Conservation (phyloP, 495 filamentous ascomycete genomes). For the Hypoxylon trugodes region DNA sequence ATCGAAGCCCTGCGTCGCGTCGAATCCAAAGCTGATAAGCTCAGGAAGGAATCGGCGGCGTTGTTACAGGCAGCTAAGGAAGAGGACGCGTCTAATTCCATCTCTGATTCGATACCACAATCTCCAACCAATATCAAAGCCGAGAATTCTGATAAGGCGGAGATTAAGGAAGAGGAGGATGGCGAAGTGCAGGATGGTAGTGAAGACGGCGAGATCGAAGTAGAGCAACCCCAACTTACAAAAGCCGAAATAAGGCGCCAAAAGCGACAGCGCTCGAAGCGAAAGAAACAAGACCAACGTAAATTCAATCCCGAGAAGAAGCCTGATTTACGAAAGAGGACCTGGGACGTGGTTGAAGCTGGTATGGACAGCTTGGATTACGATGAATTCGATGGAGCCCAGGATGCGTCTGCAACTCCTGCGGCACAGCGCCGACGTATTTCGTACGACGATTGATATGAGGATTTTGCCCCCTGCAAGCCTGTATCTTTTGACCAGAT, state of each 20-base stretch:
- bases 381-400: slow-evolving; percentile 49
- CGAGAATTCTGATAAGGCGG: slow-evolving; percentile 40
- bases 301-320: slow-evolving; percentile 57
- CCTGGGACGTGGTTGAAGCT: slow-evolving; percentile 64
- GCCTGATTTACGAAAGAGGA: slow-evolving; percentile 64
- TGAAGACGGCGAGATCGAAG: slow-evolving; percentile 46
- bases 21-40: slow-evolving; percentile 39
- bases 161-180: slow-evolving; percentile 34
- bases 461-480: slow-evolving; percentile 18
- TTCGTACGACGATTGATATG: slow-evolving; percentile 62
- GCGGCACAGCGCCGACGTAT: slow-evolving; percentile 53
- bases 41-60: slow-evolving; percentile 12
- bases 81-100: background rate
- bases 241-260: slow-evolving; percentile 42
- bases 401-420: slow-evolving; percentile 30
- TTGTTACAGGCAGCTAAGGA: slow-evolving; percentile 20
- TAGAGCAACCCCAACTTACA: slow-evolving; percentile 38
- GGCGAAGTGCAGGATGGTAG: slow-evolving; percentile 27
- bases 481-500: too few species aligned
- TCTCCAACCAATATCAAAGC: background rate
- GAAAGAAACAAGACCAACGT: slow-evolving; percentile 48
- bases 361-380: slow-evolving; percentile 63
- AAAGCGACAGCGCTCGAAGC: slow-evolving; percentile 33
- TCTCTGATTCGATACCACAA: slow-evolving; percentile 6
- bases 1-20: slow-evolving; percentile 73